Conservation (phyloP, 371 early-diverging fungal genomes). For the Lichtheimia ornata region DNA sequence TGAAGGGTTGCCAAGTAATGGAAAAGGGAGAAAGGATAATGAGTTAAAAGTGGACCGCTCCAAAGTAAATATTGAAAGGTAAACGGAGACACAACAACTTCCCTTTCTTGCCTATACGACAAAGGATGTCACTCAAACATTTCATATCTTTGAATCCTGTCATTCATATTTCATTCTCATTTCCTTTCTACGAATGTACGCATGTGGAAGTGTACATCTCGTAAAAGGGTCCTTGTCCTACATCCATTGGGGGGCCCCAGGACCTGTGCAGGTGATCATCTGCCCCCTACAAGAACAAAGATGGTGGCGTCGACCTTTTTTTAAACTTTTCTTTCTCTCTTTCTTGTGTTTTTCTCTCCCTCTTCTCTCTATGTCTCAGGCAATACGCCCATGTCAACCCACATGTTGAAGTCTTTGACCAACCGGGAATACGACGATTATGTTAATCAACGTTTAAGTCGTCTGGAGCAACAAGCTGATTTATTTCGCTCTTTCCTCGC, state of each 20-base stretch:
- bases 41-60: too few species aligned
- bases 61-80: too few species aligned
- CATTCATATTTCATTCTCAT: too few species aligned
- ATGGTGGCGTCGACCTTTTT: slow-evolving; percentile 5
- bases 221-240: too few species aligned
- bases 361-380: neutral
- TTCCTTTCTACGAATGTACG: neutral
- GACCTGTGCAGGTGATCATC: slow-evolving; percentile 10
- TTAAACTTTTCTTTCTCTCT: slow-evolving; percentile 4
- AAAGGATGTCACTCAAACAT: too few species aligned
- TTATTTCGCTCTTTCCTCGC: slow-evolving; percentile 7
- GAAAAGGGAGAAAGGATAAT: too few species aligned
- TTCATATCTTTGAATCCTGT: too few species aligned
- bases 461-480: slow-evolving; percentile 18
- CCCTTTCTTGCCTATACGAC: too few species aligned
- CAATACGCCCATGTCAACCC: slow-evolving; percentile 12
- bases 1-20: too few species aligned
- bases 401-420: slow-evolving; percentile 9
- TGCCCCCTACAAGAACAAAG: neutral
- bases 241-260: slow-evolving; percentile 3
- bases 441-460: slow-evolving; percentile 7
- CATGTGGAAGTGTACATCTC: neutral
- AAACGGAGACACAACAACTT: too few species aligned
- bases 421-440: slow-evolving; percentile 17
- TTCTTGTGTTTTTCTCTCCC: neutral